phyloP scores from a whole-genome alignment of 805 yeast genomes.

The Isabelozyma pseudorhagii region DNA sequence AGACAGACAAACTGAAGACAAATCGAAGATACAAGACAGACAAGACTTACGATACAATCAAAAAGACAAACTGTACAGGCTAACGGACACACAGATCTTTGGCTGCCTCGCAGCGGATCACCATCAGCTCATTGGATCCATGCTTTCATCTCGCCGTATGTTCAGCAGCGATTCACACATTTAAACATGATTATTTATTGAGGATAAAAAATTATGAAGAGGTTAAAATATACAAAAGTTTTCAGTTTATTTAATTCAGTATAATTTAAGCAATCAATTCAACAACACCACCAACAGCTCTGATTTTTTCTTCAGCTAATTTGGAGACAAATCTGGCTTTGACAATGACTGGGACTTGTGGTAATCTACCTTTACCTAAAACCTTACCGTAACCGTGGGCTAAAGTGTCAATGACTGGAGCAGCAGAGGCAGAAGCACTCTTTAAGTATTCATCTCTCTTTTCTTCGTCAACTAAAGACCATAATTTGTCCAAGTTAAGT shows the following conservation, averaged over 20 bases:
- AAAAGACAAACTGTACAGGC: neutral
- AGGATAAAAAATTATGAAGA: neutral
- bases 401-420: constrained; percentile 98
- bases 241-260: constrained; percentile 2
- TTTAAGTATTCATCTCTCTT: constrained; percentile 92
- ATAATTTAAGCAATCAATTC: constrained; percentile 90
- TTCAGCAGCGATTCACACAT: too few relatives aligned
- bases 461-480: constrained; percentile 93
- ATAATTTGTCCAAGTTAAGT: constrained; percentile 96
- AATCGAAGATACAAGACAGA: too few relatives aligned
- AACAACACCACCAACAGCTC: constrained; percentile 99
- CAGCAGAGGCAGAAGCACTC: constrained; percentile 80
- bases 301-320: constrained; percentile 99
- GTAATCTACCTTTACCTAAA: constrained; percentile 98
- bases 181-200: neutral
- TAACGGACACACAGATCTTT: neutral
- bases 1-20: too few relatives aligned
- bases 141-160: too few relatives aligned
- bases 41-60: neutral
- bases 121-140: too few relatives aligned
- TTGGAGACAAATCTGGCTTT: constrained; percentile 99
- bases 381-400: constrained; percentile 99
- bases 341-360: constrained; percentile 97
- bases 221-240: constrained; percentile 4
- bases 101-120: too few relatives aligned